Base-by-base conservation (phyloP, 495 filamentous ascomycete species). In the Aspergillus kassunensis region DNA sequence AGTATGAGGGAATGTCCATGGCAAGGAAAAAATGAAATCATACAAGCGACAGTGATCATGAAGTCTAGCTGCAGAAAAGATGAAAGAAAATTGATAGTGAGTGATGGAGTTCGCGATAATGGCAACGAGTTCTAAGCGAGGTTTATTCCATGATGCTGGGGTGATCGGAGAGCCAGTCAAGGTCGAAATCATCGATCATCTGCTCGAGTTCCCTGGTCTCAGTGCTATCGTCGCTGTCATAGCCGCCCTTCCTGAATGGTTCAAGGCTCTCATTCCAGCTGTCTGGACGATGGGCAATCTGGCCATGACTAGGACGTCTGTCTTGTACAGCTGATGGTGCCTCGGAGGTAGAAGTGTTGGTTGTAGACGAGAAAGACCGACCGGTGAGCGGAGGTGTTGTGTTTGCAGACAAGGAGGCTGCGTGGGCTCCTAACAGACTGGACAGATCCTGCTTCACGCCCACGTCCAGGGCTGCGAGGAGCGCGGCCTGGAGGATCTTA, bases 401-500 rank as follows among this genome's bases (percentile, higher is more conserved):
- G 13, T 43, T 47, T 2, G 61, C 53, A 37, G 55, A 55, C n/a
- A 63, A 44, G 5, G 64, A 53, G 1, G 59, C 34, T 15, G 43
- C 47, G 27, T 63, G 59, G 8, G 58, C 67, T 1, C 55, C 39
- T 11, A 59, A 53, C 11, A 71, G 27, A 20, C 57, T 55, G 3
- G 66, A 62, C 1, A 69, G 45, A 35, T 60, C 66, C 9, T 53
- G 51, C 44, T 67, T 67, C 4, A 53, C 62, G 11, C 64, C 63
- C 6, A 65, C 67, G 55, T 71, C 68, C 21, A 74, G 55, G 16
- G 71, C 70, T 1, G 71, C 70, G 24, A 74, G 47, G 12, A 76
- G 65, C 43, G 73, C 73, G 8, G 73, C 73, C 33, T 74, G 71
- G 9, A 76, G 69, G n/a, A 72, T 62, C 37, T 68, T 68, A 55